Percentiles rank a stretch among this genome's conserved stretches.
Conservation (phyloP, 1,139 yeast species). For the Candida albicans region DNA sequence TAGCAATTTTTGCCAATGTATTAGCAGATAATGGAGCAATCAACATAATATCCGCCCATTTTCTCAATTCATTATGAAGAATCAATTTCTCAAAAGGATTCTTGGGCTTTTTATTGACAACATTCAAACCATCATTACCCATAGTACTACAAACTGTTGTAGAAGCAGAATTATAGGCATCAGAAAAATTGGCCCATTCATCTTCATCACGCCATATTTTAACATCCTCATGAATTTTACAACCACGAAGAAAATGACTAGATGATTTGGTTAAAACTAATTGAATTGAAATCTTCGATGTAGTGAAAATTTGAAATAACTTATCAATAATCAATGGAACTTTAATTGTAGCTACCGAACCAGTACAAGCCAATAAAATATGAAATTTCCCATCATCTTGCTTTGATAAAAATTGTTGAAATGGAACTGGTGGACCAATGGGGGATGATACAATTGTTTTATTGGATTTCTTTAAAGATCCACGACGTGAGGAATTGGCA, state of each 20-base stretch:
- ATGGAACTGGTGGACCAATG: conserved; percentile 70
- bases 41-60: conserved; percentile 93
- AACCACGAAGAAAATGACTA: conserved; percentile 75
- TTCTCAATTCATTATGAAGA: conserved; percentile 81
- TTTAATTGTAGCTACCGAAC: conserved; percentile 94
- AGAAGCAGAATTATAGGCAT: conserved; percentile 19
- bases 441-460: conserved; percentile 51
- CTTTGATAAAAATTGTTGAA: conserved; percentile 65
- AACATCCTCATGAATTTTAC: conserved; percentile 77
- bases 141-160: conserved; percentile 8
- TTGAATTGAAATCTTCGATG: conserved; percentile 74
- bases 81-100: conserved; percentile 49
- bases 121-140: background rate
- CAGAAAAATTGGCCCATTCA: conserved; percentile 72
- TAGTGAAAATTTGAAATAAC: conserved; percentile 71
- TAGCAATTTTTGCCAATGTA: conserved; percentile 84
- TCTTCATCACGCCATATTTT: conserved; percentile 94
- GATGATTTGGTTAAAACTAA: conserved; percentile 83
- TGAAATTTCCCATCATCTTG: conserved; percentile 83
- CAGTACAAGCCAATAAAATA: conserved; percentile 87
- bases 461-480: conserved; percentile 29
- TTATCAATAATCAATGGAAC: conserved; percentile 85
- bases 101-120: conserved; percentile 29
- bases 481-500: conserved; percentile 20
- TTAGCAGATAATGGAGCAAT: conserved; percentile 95